Evolutionary conservation across 495 filamentous ascomycete species (phyloP).

Genomic region (Aspergillus baeticus): DNA sequence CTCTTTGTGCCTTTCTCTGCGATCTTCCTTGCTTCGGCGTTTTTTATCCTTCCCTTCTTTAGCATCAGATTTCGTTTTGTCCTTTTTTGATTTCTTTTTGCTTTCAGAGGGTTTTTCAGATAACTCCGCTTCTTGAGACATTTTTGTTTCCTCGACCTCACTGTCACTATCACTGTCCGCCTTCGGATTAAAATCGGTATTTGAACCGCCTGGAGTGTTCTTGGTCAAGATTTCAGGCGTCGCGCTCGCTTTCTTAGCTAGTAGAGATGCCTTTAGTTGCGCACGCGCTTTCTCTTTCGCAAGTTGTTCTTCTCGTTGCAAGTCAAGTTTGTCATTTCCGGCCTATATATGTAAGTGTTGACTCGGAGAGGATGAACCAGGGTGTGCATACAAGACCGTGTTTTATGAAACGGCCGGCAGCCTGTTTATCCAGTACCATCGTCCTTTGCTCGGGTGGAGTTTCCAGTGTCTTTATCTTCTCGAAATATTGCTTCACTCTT

Average conservation of each 20-base stretch:
- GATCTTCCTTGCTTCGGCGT: conserved; percentile 29
- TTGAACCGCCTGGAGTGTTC: conserved; percentile 19
- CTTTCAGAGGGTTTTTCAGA: conserved; percentile 1
- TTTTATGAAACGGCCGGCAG: conserved; percentile 77
- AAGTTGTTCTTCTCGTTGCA: conserved; percentile 51
- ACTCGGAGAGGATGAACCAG: background rate
- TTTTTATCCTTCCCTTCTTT: conserved; percentile 28
- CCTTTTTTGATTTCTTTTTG: conserved; percentile 23
- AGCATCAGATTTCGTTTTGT: conserved; percentile 13
- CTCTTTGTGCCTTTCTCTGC: conserved; percentile 32
- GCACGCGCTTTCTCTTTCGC: conserved; percentile 53
- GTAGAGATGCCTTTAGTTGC: conserved; percentile 46
- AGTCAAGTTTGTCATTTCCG: conserved; percentile 62
- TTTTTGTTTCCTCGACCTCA: conserved; percentile 20
- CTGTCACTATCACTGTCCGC: conserved; percentile 16
- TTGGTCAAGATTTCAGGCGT: conserved; percentile 17
- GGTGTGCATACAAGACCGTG: conserved; percentile 60
- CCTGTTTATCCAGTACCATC: conserved; percentile 72
- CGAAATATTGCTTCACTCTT: conserved; percentile 84
- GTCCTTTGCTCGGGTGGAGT: conserved; percentile 51
- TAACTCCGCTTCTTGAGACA: conserved; percentile 2
- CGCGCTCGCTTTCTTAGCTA: conserved; percentile 33
- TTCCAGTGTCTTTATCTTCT: conserved; percentile 79
- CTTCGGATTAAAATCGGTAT: conserved; percentile 24
- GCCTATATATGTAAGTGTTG: conserved; percentile 36